phyloP scores from a whole-genome alignment of 805 yeast genomes.

The Ogataea populi-albae region DNA sequence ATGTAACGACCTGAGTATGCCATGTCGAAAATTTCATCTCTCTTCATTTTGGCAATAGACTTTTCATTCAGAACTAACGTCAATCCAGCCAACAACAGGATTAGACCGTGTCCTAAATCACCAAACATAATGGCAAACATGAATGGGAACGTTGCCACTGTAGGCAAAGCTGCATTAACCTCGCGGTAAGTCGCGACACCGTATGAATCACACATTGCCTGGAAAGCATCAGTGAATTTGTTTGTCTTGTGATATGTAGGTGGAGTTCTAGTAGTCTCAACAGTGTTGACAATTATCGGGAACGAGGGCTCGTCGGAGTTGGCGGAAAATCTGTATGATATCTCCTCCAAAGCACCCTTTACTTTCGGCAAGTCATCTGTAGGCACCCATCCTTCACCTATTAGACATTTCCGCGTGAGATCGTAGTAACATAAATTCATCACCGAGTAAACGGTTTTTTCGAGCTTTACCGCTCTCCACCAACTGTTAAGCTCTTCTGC shows the following conservation, averaged over 20 bases:
- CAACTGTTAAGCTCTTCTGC: constrained; percentile 59
- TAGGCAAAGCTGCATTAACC: constrained; percentile 94
- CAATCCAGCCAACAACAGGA: constrained; percentile 71
- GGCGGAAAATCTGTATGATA: constrained; percentile 27
- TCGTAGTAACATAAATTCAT: constrained; percentile 71
- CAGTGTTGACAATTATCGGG: constrained; percentile 43
- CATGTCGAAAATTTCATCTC: constrained; percentile 96
- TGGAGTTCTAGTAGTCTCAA: constrained; percentile 80
- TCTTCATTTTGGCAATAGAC: constrained; percentile 60
- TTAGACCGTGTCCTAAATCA: constrained; percentile 93
- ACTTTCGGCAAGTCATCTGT: constrained; percentile 47
- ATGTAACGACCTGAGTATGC: constrained; percentile 93
- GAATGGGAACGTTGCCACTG: constrained; percentile 93
- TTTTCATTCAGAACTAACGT: constrained; percentile 71
- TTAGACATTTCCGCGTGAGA: constrained; percentile 59
- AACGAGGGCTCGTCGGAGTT: constrained; percentile 23
- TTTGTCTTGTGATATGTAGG: constrained; percentile 96
- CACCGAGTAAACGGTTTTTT: constrained; percentile 54
- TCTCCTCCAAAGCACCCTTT: constrained; percentile 42
- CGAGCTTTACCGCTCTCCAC: constrained; percentile 53
- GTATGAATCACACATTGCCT: constrained; percentile 90
- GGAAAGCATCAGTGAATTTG: constrained; percentile 91
- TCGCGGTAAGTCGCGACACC: constrained; percentile 92
- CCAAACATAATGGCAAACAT: constrained; percentile 99
- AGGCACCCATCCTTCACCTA: constrained; percentile 78